Base-by-base conservation (phyloP, 2,329 filamentous ascomycete species). In the Arthrinium puccinioides region DNA sequence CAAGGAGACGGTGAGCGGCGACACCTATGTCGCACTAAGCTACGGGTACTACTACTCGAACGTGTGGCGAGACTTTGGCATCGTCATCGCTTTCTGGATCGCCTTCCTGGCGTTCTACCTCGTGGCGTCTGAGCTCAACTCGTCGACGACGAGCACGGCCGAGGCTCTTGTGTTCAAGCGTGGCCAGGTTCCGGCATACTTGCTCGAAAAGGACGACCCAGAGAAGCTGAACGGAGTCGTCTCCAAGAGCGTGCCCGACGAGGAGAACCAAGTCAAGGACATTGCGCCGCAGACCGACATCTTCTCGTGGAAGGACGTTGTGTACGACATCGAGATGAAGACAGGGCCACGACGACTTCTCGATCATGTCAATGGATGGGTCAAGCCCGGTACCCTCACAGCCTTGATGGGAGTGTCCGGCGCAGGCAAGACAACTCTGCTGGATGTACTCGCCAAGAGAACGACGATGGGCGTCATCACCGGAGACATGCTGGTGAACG, bases 381-480 rank as follows among this genome's bases (percentile, higher is more conserved):
- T 95, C 39, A 89, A 89, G 57, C 88, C 88, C 0, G 88, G 88
- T 21, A 94, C 85, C 2, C 63, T 94, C 23, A 94, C 87, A 4
- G 87, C 87, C 2, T 67, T 94, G 1, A 85, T 85, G 81, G 71
- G 80, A 59, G 78, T 80, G 9, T 78, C 74, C 30, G 81, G 82
- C 50, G 82, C 82, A 21, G 82, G 82, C 38, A 87, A 86, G 55
- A 86, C 82, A 1, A 85, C 82, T 3, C 67, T 87, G 24, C 61
- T 87, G 24, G 79, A 87, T 57, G 79, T 81, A 8, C 67, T 87
- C 36, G 82, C 82, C 25, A 79, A 75, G 36, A 76, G 82, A 53
- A 76, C 79, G 5, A 84, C 78, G 3, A 82, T 84, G 72, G 82
- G 82, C 56, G 75, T 84, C 27, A 78, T 86, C 21, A 68, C 66